These are phyloP conservation scores for Pelargonium cotyledonis DNA, from an alignment of 441 rosid species.

Conservation along the genomic window DNA sequence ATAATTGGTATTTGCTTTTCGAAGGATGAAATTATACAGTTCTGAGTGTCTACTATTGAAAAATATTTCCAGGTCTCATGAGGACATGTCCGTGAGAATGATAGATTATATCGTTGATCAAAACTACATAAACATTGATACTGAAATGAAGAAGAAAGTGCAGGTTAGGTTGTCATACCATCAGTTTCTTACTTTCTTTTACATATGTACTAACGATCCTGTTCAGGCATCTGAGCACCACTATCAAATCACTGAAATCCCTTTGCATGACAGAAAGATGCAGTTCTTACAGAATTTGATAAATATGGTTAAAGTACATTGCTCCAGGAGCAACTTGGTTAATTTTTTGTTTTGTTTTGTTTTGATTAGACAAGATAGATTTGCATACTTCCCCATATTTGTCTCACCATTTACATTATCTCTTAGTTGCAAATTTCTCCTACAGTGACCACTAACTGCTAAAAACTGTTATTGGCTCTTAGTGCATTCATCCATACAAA, in stretches of 20 bases:
- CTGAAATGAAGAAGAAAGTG: slow-evolving; percentile 62
- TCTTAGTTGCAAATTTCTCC: slow-evolving; percentile 1
- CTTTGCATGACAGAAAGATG: neutral
- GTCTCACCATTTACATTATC: slow-evolving; percentile 9
- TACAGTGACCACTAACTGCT: neutral
- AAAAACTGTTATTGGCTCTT: neutral
- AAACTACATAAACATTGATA: slow-evolving; percentile 71
- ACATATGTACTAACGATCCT: slow-evolving; percentile 5
- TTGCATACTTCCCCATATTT: neutral
- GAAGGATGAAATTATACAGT: neutral
- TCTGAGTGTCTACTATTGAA: slow-evolving; percentile 11
- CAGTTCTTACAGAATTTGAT: neutral
- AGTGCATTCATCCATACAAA: neutral
- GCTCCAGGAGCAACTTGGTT: slow-evolving; percentile 5
- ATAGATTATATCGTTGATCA: slow-evolving; percentile 74
- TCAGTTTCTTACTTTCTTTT: neutral
- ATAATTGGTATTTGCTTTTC: neutral
- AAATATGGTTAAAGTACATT: neutral
- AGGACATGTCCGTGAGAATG: slow-evolving; percentile 65
- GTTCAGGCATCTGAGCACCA: slow-evolving; percentile 5
- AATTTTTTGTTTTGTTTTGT: neutral
- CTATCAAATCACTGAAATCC: neutral
- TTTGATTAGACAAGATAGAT: neutral
- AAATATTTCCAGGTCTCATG: slow-evolving; percentile 64
- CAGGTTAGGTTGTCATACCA: slow-evolving; percentile 40